A percentile compares a stretch with the other conserved stretches of the same genome.
phyloP scores from a whole-genome alignment of 495 filamentous ascomycete genomes.

The Lichenothelia convexa region DNA sequence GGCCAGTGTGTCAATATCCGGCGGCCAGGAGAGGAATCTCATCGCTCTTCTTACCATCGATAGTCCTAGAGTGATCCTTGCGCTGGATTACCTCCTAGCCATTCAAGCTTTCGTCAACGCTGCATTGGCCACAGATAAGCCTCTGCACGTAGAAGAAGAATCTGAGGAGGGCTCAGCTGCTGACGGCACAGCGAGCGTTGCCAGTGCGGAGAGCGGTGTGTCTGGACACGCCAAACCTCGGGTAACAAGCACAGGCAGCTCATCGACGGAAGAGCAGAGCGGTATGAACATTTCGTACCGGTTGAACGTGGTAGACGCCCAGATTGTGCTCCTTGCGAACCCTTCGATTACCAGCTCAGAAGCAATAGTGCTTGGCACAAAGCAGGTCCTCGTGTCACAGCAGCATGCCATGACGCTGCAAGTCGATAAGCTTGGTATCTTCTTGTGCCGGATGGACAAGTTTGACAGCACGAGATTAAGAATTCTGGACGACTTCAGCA shows the following conservation, averaged over 20 bases:
- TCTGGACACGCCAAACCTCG: slow-evolving; percentile 3
- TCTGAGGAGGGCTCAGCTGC: slow-evolving; percentile 38
- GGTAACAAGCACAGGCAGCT: neutral
- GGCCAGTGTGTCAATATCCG: slow-evolving; percentile 87
- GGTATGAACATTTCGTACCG: slow-evolving; percentile 70
- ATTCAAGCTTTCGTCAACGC: slow-evolving; percentile 61
- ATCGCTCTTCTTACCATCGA: slow-evolving; percentile 91
- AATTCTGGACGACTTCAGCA: slow-evolving; percentile 87
- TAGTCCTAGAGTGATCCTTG: slow-evolving; percentile 85
- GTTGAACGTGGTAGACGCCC: slow-evolving; percentile 85
- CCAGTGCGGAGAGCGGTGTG: slow-evolving; percentile 10
- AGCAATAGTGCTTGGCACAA: slow-evolving; percentile 86
- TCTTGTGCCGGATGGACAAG: slow-evolving; percentile 93
- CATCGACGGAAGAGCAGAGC: slow-evolving; percentile 13
- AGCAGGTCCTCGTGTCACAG: slow-evolving; percentile 79
- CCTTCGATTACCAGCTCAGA: slow-evolving; percentile 77
- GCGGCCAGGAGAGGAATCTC: slow-evolving; percentile 62
- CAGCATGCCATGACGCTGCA: slow-evolving; percentile 90
- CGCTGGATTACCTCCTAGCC: slow-evolving; percentile 84
- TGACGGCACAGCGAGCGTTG: slow-evolving; percentile 38
- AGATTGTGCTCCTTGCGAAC: slow-evolving; percentile 89
- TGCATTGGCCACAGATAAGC: slow-evolving; percentile 43
- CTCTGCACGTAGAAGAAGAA: slow-evolving; percentile 35
- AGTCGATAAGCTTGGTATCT: slow-evolving; percentile 88
- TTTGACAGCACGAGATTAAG: slow-evolving; percentile 74